Percentiles rank a stretch among this genome's conserved stretches.
phyloP scores from a whole-genome alignment of 2,329 filamentous ascomycete species.

The Fusarium avenaceum region DNA sequence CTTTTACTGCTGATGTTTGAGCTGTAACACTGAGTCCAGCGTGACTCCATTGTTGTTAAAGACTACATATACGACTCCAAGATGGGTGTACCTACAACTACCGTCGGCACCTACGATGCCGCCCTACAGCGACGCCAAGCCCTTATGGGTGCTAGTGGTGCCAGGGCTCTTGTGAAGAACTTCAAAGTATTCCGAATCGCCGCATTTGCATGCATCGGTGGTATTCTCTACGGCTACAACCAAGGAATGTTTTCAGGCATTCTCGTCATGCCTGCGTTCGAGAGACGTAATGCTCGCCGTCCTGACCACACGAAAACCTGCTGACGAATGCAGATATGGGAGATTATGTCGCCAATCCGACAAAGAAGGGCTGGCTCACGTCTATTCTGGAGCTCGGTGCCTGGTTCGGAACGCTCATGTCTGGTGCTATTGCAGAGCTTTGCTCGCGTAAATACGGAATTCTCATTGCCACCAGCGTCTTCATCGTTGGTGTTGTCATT shows the following conservation, averaged over 20 bases:
- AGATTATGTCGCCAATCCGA: constrained; percentile 64
- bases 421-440: constrained; percentile 78
- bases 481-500: constrained; percentile 77
- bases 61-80: neutral
- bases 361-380: constrained; percentile 71
- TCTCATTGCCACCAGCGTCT: constrained; percentile 74
- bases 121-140: constrained; percentile 65
- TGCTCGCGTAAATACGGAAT: constrained; percentile 78
- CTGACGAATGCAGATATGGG: constrained; percentile 64
- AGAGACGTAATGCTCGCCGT: constrained; percentile 58
- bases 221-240: constrained; percentile 78
- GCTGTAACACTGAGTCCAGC: constrained; percentile 1
- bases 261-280: constrained; percentile 68
- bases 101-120: constrained; percentile 60
- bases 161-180: constrained; percentile 69
- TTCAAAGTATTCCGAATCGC: constrained; percentile 72
- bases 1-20: neutral
- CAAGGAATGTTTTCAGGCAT: constrained; percentile 75
- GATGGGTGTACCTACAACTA: constrained; percentile 29
- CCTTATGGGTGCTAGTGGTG: constrained; percentile 67
- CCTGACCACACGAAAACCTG: neutral
- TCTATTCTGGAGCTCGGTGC: constrained; percentile 82
- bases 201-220: constrained; percentile 73
- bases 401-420: constrained; percentile 80
- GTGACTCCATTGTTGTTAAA: neutral